Evolutionary conservation across 768 basidiomycete genomes (phyloP), one percentile per base, ranked within the genome.

Genomic region (Naganishia friedmannii): DNA sequence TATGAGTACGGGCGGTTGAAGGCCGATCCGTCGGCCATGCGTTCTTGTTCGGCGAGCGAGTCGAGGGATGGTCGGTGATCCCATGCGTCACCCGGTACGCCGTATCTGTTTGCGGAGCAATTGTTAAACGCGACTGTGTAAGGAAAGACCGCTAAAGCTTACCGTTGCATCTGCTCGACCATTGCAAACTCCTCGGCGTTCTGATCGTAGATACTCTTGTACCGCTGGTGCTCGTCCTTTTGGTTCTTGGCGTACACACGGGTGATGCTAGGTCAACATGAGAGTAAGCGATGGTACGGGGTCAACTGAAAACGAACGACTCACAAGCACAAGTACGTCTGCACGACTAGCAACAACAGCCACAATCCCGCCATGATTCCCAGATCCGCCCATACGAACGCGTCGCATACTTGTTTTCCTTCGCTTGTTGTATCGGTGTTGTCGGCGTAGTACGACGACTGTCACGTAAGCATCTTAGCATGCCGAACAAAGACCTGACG

Each of bases 341-440:
- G 92, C 42, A 90, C 83, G 71, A 89, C 83, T n/a, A 86, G 86
- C 31, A 96, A 83, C 19, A 96, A 77, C 12, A 90, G 81, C 91
- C 93, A 97, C 7, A 96, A 83, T 9, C 87, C 91, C 23, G 85
- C 89, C 92, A 98, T 94, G 68, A 97, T 83, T 45, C 94, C 94
- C 17, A 96, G 84, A 75, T 91, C 90, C 12, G 92, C 90, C 91
- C 93, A 96, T 5, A 92, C 85, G 77, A 97, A 95, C 67, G 96
- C 89, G 56, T 88, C 84, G 82, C 96, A 99, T 28, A 98, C 84
- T 6, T 86, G 87, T 42, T 88, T 80, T 7, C 88, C 90, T 78
- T 92, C 70, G 74, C 77, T 15, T 82, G 80, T 58, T 15, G 73
- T 58, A 15, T 21, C 15, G 15, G 58, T 63, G 26, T 31, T 29